Base-by-base conservation (phyloP, 2,329 filamentous ascomycete species). In the Diaporthe sp. region DNA sequence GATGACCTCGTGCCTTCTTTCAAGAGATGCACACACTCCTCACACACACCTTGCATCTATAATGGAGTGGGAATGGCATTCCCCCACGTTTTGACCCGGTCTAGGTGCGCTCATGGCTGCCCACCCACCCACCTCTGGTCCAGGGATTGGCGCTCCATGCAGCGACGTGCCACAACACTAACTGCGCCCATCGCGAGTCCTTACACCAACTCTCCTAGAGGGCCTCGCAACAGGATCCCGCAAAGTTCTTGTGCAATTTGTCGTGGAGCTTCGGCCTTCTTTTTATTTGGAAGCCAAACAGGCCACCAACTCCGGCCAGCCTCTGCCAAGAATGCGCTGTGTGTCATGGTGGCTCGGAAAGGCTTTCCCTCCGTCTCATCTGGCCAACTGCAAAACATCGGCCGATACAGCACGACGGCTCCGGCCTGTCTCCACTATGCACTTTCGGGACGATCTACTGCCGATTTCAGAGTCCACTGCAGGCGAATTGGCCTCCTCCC, bases 331-430 rank as follows among this genome's bases (percentile, higher is more conserved):
- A 65, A 31, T 71, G 34, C 17, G 25, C 57, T 39, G 71, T 73
- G 71, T 73, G 58, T 73, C 71, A 70, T 28, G 42, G 28, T 46
- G 28, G 22, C 53, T 68, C 72, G 42, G 55, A 60, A 34, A 19
- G 19, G 60, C 42, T 53, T 61, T 49, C 62, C 62, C 62, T 71
- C 71, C 55, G 71, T 73, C 71, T 73, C 71, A 73, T 34, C 55
- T 73, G 57, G 42, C 65, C 53, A 51, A 71, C 46, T 61, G 67
- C 73, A 53, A 55, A 71, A 71, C 55, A 75, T 61, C 62, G 60
- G 72, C 44, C 62, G 62, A 71, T 42, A 61, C 72, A 70, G 39
- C 71, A 39, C 42, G 44, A 61, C 51, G 53, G 72, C 68, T 72
- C 72, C 72, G 53, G 62, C 60, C 51, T 44, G 60, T 28, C 31